These are phyloP conservation scores for Leucoagaricus sp. DNA, from an alignment of 1,284 basidiomycete genomes.

Conservation along the genomic window DNA sequence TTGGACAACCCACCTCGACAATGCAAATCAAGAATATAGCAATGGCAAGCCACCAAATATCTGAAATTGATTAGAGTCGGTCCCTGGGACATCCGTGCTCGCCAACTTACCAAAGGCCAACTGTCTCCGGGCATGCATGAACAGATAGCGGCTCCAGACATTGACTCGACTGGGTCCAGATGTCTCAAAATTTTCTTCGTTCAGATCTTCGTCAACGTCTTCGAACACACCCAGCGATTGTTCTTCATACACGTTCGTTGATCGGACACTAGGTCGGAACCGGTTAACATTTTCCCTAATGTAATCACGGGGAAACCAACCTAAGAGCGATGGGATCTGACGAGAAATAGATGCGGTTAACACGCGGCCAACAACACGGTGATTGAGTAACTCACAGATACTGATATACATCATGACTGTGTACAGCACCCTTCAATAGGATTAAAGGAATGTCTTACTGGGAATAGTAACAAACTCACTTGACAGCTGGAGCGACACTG, in stretches of 20 bases:
- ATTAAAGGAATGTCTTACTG: conserved; percentile 15
- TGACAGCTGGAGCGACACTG: conserved; percentile 80
- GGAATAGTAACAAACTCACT: conserved; percentile 48
- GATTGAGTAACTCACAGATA: conserved; percentile 52
- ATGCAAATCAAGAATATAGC: conserved; percentile 85
- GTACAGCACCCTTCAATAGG: conserved; percentile 67
- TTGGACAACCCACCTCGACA: conserved; percentile 63
- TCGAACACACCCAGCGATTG: conserved; percentile 78
- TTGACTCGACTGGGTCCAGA: conserved; percentile 49
- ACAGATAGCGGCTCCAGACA: conserved; percentile 77
- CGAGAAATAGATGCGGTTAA: conserved; percentile 7
- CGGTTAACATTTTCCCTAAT: background rate
- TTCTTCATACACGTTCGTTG: conserved; percentile 99
- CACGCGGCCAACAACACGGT: background rate
- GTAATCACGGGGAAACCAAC: conserved; percentile 29
- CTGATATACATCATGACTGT: conserved; percentile 89
- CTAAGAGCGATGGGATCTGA: conserved; percentile 74
- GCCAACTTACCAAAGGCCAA: conserved; percentile 75
- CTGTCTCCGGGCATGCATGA: conserved; percentile 82
- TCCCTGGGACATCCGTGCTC: background rate
- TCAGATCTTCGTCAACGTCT: conserved; percentile 46
- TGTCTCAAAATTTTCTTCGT: conserved; percentile 48
- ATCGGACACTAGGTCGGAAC: conserved; percentile 68
- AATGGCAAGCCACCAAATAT: conserved; percentile 89
- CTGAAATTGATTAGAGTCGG: conserved; percentile 35